A percentile compares a stretch with the other conserved stretches of the same genome.
phyloP scores from a whole-genome alignment of 495 filamentous ascomycete species.

The Geopyxis carbonaria region DNA sequence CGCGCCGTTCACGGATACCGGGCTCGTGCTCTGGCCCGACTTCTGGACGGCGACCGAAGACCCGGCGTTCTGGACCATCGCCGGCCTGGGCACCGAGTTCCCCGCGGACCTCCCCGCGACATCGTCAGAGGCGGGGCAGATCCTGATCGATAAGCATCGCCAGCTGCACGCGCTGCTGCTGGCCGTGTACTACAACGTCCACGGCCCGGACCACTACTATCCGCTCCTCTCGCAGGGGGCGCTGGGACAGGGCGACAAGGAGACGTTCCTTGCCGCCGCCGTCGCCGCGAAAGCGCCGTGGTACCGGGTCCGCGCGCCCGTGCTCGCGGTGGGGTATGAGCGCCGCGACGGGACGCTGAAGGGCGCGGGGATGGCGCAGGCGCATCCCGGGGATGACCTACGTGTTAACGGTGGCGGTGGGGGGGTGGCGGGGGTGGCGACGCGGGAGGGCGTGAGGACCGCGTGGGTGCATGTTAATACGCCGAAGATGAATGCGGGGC shows the following conservation, averaged over 20 bases:
- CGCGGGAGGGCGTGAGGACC: conserved; percentile 15
- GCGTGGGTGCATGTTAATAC: conserved; percentile 41
- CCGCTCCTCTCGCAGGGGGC: conserved; percentile 39
- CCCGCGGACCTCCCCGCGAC: conserved; percentile 25
- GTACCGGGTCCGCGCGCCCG: conserved; percentile 34
- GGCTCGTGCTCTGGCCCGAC: conserved; percentile 45
- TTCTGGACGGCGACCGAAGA: conserved; percentile 41
- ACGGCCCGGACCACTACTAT: conserved; percentile 43
- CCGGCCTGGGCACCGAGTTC: conserved; percentile 30
- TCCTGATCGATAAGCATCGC: conserved; percentile 39
- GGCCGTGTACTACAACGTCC: conserved; percentile 46
- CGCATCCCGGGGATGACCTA: conserved; percentile 32
- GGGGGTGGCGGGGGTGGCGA: conserved; percentile 11
- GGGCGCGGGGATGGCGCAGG: conserved; percentile 31
- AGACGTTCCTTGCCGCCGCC: conserved; percentile 44
- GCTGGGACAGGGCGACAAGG: conserved; percentile 46
- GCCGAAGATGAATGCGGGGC: conserved; percentile 36
- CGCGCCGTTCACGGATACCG: conserved; percentile 36
- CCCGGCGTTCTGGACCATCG: conserved; percentile 37
- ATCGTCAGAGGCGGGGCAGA: conserved; percentile 39
- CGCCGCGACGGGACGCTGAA: background rate
- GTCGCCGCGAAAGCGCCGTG: conserved; percentile 32
- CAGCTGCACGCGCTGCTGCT: conserved; percentile 38
- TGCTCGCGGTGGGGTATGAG: conserved; percentile 28
- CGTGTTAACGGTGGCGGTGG: no score